Evolutionary conservation across 176 grass and related monocot species (phyloP).

Genomic region (Pharus latifolius): DNA sequence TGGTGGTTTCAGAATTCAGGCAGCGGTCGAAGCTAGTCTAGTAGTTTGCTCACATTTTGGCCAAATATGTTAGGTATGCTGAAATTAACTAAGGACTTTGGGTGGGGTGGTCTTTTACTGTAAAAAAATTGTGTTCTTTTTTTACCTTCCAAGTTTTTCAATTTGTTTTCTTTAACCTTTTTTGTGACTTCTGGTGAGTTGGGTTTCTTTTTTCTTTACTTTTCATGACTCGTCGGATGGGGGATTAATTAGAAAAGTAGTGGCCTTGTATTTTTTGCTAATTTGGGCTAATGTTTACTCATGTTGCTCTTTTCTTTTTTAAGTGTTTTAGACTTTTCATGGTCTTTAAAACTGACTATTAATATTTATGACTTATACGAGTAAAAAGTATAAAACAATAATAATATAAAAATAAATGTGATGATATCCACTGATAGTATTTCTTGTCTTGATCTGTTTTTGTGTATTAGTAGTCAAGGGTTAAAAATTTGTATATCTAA

Average conservation of each 20-base stretch:
- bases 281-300: too few species aligned
- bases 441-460: too few species aligned
- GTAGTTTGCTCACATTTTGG: constrained; percentile 22
- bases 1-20: not conserved
- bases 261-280: not conserved
- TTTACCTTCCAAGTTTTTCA: not conserved
- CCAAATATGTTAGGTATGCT: not conserved
- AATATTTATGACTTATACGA: too few species aligned
- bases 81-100: constrained; percentile 16
- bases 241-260: not conserved
- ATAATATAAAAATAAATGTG: too few species aligned
- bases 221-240: too few species aligned
- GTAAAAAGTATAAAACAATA: too few species aligned
- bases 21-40: not conserved
- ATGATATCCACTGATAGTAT: too few species aligned
- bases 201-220: constrained; percentile 21
- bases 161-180: not conserved
- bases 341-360: too few species aligned
- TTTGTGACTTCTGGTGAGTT: not conserved
- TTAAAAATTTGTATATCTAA: too few species aligned
- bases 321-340: too few species aligned
- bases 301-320: too few species aligned
- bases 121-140: constrained; percentile 37
- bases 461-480: too few species aligned
- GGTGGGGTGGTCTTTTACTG: constrained; percentile 24